Percentiles rank a stretch among this genome's conserved stretches.
Evolutionary conservation across 305 asterid species (phyloP).

Genomic region (Ajuga reptans): DNA sequence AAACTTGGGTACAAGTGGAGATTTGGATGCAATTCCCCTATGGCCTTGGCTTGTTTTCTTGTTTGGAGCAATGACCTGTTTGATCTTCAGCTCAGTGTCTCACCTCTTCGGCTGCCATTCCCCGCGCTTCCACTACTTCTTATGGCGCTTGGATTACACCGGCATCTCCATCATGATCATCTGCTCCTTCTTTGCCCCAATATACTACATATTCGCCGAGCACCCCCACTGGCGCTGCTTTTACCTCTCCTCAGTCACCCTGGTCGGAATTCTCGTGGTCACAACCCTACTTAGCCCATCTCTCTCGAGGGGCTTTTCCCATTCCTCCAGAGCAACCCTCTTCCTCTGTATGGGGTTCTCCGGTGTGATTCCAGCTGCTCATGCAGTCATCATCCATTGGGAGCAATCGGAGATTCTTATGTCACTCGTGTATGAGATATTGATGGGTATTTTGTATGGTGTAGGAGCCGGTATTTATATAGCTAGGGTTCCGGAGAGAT

Average conservation of each 20-base stretch:
- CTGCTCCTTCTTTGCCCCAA: slow-evolving; percentile 69
- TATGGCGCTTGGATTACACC: slow-evolving; percentile 80
- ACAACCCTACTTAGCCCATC: slow-evolving; percentile 61
- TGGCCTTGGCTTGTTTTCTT: slow-evolving; percentile 92
- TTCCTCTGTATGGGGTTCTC: slow-evolving; percentile 81
- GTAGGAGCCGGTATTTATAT: slow-evolving; percentile 41
- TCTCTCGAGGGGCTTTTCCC: slow-evolving; percentile 36
- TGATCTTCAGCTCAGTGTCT: slow-evolving; percentile 56
- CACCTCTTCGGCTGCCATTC: slow-evolving; percentile 86
- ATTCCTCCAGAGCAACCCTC: slow-evolving; percentile 48
- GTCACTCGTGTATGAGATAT: slow-evolving; percentile 55
- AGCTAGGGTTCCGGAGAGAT: slow-evolving; percentile 50
- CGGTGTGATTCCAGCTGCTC: slow-evolving; percentile 67
- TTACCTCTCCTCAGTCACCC: slow-evolving; percentile 53
- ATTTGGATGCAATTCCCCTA: slow-evolving; percentile 31
- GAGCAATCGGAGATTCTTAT: slow-evolving; percentile 36
- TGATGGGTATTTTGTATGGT: slow-evolving; percentile 52
- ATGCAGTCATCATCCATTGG: slow-evolving; percentile 44
- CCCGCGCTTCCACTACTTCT: slow-evolving; percentile 46
- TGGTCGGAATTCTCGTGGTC: slow-evolving; percentile 42
- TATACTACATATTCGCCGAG: slow-evolving; percentile 58
- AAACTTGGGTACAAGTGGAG: slow-evolving; percentile 19
- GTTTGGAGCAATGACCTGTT: slow-evolving; percentile 66
- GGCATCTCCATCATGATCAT: slow-evolving; percentile 78
- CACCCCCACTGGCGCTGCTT: slow-evolving; percentile 46